Conservation (phyloP, 164 flowering plant genomes). For the Vitis rotundifolia region DNA sequence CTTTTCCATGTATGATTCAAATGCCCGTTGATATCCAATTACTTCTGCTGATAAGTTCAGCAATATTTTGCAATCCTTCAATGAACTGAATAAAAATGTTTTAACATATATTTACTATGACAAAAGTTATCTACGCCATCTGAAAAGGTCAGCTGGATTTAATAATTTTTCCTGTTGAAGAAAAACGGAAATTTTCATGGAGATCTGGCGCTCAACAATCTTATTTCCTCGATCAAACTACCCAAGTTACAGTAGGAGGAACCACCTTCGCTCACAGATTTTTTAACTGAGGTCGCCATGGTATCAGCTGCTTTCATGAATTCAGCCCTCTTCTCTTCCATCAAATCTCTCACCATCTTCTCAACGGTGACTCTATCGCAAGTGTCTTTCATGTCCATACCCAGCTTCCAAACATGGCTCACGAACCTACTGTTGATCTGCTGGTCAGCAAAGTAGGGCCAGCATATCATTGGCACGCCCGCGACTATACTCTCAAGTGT, state of each 20-base stretch:
- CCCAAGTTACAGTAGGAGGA: conserved; percentile 23
- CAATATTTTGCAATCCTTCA: too few species aligned
- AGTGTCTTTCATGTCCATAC: conserved; percentile 3
- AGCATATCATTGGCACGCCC: conserved; percentile 5
- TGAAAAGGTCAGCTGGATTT: too few species aligned
- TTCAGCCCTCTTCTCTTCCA: conserved; percentile 5
- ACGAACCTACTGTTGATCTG: conserved; percentile 2
- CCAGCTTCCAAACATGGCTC: neutral
- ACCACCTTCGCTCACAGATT: conserved; percentile 24
- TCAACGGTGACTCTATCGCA: neutral
- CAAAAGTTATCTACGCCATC: too few species aligned
- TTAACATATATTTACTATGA: too few species aligned
- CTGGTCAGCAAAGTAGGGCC: conserved; percentile 1
- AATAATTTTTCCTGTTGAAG: too few species aligned
- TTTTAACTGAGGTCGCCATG: too few species aligned
- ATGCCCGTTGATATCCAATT: too few species aligned
- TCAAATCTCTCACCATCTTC: conserved; percentile 3
- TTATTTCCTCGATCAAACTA: conserved; percentile 25
- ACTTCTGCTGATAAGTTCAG: too few species aligned
- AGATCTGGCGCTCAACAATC: conserved; percentile 4
- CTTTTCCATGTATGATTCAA: too few species aligned
- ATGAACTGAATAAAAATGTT: too few species aligned
- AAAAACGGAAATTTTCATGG: too few species aligned
- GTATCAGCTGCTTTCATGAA: neutral
- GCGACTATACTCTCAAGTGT: neutral